Evolutionary conservation across 2,329 filamentous ascomycete species (phyloP).

Genomic region (Septoria petroselini): DNA sequence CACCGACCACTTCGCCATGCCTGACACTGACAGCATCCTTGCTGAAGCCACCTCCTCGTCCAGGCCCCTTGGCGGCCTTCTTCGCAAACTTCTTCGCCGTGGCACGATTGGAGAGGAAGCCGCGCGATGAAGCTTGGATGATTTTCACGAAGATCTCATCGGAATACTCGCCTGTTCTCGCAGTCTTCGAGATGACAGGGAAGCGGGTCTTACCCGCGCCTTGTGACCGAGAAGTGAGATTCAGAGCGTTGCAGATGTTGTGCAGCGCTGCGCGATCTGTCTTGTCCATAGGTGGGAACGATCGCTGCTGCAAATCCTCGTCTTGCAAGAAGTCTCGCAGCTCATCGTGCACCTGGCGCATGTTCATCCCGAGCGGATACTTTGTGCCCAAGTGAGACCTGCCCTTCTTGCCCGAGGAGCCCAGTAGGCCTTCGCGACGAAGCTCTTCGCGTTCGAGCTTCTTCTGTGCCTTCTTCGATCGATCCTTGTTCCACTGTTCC

Average conservation of each 20-base stretch:
- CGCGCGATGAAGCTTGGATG: conserved; percentile 40
- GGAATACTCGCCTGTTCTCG: conserved; percentile 59
- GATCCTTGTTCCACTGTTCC: conserved; percentile 45
- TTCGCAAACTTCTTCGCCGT: conserved; percentile 38
- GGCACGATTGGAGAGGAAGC: conserved; percentile 48
- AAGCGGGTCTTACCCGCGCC: conserved; percentile 71
- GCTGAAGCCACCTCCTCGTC: conserved; percentile 41
- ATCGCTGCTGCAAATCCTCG: conserved; percentile 61
- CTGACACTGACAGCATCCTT: conserved; percentile 42
- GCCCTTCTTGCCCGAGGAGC: conserved; percentile 38
- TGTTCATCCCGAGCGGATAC: conserved; percentile 68
- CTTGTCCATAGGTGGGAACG: conserved; percentile 81
- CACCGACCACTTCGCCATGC: neutral
- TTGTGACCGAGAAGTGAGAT: conserved; percentile 78
- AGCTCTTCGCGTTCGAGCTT: conserved; percentile 49
- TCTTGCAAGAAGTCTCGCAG: conserved; percentile 68
- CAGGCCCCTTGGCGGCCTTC: conserved; percentile 38
- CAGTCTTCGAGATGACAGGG: conserved; percentile 73
- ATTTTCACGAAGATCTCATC: conserved; percentile 53
- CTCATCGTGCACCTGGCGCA: conserved; percentile 69
- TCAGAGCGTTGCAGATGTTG: conserved; percentile 69
- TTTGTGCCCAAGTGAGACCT: conserved; percentile 59
- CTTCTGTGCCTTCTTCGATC: conserved; percentile 46
- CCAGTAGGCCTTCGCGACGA: conserved; percentile 45
- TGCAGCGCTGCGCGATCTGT: conserved; percentile 74